phyloP scores from a whole-genome alignment of 2,329 filamentous ascomycete genomes.

The Sarocladium oryzae region DNA sequence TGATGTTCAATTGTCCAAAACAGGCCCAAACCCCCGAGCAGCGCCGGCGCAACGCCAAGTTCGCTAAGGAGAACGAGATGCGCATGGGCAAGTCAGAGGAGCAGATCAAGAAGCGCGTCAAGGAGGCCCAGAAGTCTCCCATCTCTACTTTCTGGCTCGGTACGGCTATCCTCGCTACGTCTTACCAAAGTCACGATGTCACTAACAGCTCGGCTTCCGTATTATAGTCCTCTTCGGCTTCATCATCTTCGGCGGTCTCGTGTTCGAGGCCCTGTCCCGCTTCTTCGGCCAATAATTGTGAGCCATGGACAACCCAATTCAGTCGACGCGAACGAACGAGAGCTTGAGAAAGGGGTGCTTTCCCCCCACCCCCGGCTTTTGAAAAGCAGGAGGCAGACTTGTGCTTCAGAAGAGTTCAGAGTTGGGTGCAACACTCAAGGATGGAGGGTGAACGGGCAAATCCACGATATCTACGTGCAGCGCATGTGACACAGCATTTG shows the following conservation, averaged over 20 bases:
- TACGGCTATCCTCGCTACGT: constrained; percentile 28
- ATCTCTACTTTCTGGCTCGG: constrained; percentile 60
- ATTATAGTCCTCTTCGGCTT: constrained; percentile 49
- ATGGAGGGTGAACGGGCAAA: too few relatives aligned
- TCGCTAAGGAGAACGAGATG: constrained; percentile 63
- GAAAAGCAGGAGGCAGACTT: too few relatives aligned
- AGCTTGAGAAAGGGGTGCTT: neutral
- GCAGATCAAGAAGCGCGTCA: constrained; percentile 53
- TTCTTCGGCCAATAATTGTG: constrained; percentile 33
- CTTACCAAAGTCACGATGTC: too few relatives aligned
- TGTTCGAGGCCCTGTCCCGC: constrained; percentile 52
- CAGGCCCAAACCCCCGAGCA: constrained; percentile 82
- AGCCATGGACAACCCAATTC: neutral
- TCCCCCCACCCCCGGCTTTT: too few relatives aligned
- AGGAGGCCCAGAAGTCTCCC: constrained; percentile 51
- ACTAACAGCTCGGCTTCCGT: too few relatives aligned
- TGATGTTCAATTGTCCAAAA: constrained; percentile 2
- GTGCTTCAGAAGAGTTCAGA: too few relatives aligned
- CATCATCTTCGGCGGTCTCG: constrained; percentile 53
- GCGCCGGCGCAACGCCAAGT: constrained; percentile 73
- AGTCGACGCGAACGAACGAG: neutral
- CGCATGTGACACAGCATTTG: too few relatives aligned
- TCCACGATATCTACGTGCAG: too few relatives aligned
- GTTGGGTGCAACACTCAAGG: too few relatives aligned
- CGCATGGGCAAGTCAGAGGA: constrained; percentile 69